Conservation (phyloP, 106 monocot genomes). For the Acanthochlamys bracteata region DNA sequence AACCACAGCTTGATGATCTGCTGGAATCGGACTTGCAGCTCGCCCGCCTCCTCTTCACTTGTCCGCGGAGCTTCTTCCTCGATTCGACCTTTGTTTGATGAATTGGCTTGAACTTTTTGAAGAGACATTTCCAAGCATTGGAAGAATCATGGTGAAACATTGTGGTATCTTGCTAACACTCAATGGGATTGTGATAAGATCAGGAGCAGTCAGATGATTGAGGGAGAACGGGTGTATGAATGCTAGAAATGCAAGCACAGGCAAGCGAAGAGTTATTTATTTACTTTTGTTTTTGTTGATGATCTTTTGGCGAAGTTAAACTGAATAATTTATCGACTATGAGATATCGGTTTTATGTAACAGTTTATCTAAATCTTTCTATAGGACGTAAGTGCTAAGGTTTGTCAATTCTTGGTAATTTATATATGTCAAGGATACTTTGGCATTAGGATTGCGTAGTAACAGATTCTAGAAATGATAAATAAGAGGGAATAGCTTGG, state of each 20-base stretch:
- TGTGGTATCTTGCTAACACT: constrained; percentile 73
- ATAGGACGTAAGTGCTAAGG: too few species aligned
- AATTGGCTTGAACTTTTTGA: not conserved
- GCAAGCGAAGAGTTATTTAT: constrained; percentile 16
- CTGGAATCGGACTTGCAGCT: constrained; percentile 59
- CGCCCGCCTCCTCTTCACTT: constrained; percentile 56
- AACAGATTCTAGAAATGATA: too few species aligned
- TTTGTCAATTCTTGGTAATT: too few species aligned
- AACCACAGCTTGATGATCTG: constrained; percentile 65
- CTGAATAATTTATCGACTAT: too few species aligned
- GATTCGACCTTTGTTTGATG: constrained; percentile 33
- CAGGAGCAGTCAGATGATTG: constrained; percentile 88
- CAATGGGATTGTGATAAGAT: constrained; percentile 85
- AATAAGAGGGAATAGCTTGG: too few species aligned
- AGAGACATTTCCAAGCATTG: constrained; percentile 91
- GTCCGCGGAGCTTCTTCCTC: constrained; percentile 43
- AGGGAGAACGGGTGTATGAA: constrained; percentile 73
- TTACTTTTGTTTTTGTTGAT: not conserved
- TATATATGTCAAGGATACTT: too few species aligned
- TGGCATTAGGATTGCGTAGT: too few species aligned
- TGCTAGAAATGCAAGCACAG: constrained; percentile 83
- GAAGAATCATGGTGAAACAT: constrained; percentile 77
- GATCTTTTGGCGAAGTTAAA: not conserved
- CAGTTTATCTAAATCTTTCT: too few species aligned
- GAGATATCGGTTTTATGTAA: too few species aligned